These are phyloP conservation scores for Talaromyces borbonicus DNA, from an alignment of 495 filamentous ascomycete genomes.

Conservation along the genomic window DNA sequence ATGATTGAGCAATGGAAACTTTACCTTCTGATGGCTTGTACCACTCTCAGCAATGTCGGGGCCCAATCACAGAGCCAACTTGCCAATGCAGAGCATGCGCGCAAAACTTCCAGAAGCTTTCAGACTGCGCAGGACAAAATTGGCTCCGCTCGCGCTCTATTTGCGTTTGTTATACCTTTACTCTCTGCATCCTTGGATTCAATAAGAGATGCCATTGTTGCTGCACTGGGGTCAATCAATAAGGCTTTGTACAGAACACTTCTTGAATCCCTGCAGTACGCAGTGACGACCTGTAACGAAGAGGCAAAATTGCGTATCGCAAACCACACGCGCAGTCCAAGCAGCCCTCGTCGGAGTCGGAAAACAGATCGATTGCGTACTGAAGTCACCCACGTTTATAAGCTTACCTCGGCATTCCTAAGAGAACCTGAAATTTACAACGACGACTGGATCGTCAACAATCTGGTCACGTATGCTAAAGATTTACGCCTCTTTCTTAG, in stretches of 20 bases:
- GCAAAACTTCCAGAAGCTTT: slow-evolving; percentile 71
- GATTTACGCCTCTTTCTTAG: slow-evolving; percentile 89
- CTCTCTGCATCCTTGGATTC: slow-evolving; percentile 64
- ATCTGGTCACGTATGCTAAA: slow-evolving; percentile 81
- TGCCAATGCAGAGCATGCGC: slow-evolving; percentile 63
- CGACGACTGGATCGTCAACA: slow-evolving; percentile 88
- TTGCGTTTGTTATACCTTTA: slow-evolving; percentile 81
- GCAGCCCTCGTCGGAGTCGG: slow-evolving; percentile 62
- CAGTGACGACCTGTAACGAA: slow-evolving; percentile 70
- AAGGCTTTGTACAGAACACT: slow-evolving; percentile 89
- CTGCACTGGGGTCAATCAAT: slow-evolving; percentile 88
- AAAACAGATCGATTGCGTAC: slow-evolving; percentile 80
- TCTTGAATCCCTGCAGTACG: slow-evolving; percentile 79
- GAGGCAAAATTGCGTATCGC: slow-evolving; percentile 76
- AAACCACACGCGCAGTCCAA: slow-evolving; percentile 66
- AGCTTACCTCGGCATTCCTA: slow-evolving; percentile 85
- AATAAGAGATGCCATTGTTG: slow-evolving; percentile 83
- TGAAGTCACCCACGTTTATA: slow-evolving; percentile 92
- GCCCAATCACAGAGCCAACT: slow-evolving; percentile 48
- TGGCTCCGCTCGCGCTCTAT: slow-evolving; percentile 76
- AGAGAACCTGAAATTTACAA: slow-evolving; percentile 67
- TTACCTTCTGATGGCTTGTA: slow-evolving; percentile 96
- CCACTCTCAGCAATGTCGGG: slow-evolving; percentile 81
- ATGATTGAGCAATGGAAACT: slow-evolving; percentile 97
- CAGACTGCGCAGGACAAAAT: slow-evolving; percentile 68